Base-by-base conservation (phyloP, 2,329 filamentous ascomycete species). In the Hirsutella rhossiliensis region DNA sequence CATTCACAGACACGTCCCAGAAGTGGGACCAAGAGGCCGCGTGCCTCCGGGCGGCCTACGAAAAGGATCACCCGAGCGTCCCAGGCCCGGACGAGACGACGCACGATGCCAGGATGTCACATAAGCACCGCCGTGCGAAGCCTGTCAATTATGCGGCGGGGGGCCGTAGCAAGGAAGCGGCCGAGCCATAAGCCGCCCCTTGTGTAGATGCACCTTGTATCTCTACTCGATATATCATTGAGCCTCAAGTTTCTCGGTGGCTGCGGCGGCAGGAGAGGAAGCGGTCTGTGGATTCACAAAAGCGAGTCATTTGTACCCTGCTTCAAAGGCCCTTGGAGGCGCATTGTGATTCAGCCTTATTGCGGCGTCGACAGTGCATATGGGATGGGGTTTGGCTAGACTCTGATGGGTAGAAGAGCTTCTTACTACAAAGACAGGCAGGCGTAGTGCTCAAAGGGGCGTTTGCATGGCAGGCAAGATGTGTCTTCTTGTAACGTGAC, bases 1-100 rank as follows among this genome's bases (percentile, higher is more conserved):
- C 69, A 19, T 87, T 78, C 60, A 78, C 79, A 40, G 69, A 71
- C 41, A 69, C 73, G n/a, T 71, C 76, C 9, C 75, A 71, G 42
- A 72, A 75, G 44, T 97, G 89, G 87, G 86, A 94, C 56, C 66
- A 63, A 18, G 75, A 79, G 45, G 82, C 83, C 4, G 63, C 67
- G 23, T 70, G 71, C 44, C 69, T 77, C 30, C 66, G 71, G 47
- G 62, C 59, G 17, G 61, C 64, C 45, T 83, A 77, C 47, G 72
- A 75, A 45, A 65, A 60, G 47, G 69, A 71, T 4, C 66, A 81
- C 54, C 73, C 75, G 3, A 55, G 46, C 44, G 44, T 50, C 18
- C 43, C 53, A 3, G 51, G 53, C 3, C 48, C 52, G 7, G 51
- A 54, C 23, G 61, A 59, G 32, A 18, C 47, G 12, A 36, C 47